phyloP scores from a whole-genome alignment of 1,284 basidiomycete genomes.

The Tilletia caries region DNA sequence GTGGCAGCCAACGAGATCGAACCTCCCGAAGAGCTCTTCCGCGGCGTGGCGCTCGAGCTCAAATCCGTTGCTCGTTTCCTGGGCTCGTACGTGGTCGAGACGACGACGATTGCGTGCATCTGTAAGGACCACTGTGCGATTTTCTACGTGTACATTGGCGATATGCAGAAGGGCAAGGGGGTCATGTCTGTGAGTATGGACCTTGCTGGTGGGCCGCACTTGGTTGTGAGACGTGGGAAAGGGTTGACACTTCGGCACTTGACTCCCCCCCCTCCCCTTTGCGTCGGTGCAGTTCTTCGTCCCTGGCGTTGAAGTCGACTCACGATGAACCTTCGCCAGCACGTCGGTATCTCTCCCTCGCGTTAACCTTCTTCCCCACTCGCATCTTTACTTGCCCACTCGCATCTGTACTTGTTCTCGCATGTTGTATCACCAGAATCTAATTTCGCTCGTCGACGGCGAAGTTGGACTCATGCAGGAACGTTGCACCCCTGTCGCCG shows the following conservation, averaged over 20 bases:
- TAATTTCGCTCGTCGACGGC: too few relatives aligned
- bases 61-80: slow-evolving; percentile 49
- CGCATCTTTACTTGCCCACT: too few relatives aligned
- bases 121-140: slow-evolving; percentile 51
- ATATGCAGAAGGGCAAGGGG: slow-evolving; percentile 35
- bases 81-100: slow-evolving; percentile 43
- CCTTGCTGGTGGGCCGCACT: too few relatives aligned
- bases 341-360: too few relatives aligned
- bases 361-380: too few relatives aligned
- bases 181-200: slow-evolving; percentile 36
- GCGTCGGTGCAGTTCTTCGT: slow-evolving; percentile 6
- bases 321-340: not conserved
- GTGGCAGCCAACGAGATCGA: not conserved
- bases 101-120: slow-evolving; percentile 50
- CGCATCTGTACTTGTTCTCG: too few relatives aligned
- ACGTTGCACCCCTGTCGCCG: too few relatives aligned
- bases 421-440: too few relatives aligned
- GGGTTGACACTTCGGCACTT: too few relatives aligned
- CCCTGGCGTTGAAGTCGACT: slow-evolving; percentile 2
- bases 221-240: not conserved
- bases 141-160: slow-evolving; percentile 53
- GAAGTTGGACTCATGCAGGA: too few relatives aligned
- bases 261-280: too few relatives aligned
- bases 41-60: slow-evolving; percentile 46
- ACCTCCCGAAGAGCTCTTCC: slow-evolving; percentile 22